Evolutionary conservation across 805 yeast species (phyloP).

Genomic region (Yarrowia porcina): DNA sequence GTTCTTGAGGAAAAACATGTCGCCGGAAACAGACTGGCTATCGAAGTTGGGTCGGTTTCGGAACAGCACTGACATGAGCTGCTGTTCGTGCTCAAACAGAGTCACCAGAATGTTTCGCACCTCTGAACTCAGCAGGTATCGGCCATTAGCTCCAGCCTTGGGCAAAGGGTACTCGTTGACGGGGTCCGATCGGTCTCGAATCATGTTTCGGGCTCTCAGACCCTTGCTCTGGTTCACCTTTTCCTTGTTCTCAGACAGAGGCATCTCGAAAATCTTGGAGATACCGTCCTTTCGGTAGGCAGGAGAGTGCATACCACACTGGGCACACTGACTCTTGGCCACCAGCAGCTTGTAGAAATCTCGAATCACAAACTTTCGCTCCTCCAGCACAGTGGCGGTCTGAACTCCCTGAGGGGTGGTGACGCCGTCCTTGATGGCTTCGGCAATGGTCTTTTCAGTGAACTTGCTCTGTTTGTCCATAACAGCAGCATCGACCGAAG

Average conservation of each 20-base stretch:
- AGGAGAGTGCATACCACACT: slow-evolving; percentile 95
- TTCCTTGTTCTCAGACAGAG: slow-evolving; percentile 76
- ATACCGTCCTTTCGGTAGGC: slow-evolving; percentile 92
- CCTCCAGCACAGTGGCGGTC: slow-evolving; percentile 84
- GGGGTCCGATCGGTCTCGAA: slow-evolving; percentile 41
- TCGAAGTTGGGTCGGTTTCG: slow-evolving; percentile 65
- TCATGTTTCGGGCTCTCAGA: slow-evolving; percentile 65
- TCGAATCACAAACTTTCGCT: slow-evolving; percentile 60
- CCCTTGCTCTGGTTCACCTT: slow-evolving; percentile 79
- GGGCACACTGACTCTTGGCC: slow-evolving; percentile 84
- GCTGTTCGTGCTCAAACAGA: slow-evolving; percentile 72
- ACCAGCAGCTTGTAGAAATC: slow-evolving; percentile 72
- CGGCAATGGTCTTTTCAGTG: slow-evolving; percentile 66
- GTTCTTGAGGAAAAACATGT: slow-evolving; percentile 84
- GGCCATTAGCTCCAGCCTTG: slow-evolving; percentile 63
- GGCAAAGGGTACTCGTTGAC: slow-evolving; percentile 46
- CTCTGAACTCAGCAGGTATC: slow-evolving; percentile 85
- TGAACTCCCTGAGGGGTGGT: slow-evolving; percentile 63
- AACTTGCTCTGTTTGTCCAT: slow-evolving; percentile 60
- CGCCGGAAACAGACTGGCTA: slow-evolving; percentile 53
- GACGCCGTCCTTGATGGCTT: slow-evolving; percentile 73
- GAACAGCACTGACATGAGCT: slow-evolving; percentile 67
- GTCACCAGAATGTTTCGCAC: slow-evolving; percentile 72
- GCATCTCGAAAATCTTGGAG: slow-evolving; percentile 85
- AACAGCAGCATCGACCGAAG: slow-evolving; percentile 39